Percentiles rank a stretch among this genome's conserved stretches.
phyloP scores from a whole-genome alignment of 129 eudicot genomes.

The Saposhnikovia divaricata region DNA sequence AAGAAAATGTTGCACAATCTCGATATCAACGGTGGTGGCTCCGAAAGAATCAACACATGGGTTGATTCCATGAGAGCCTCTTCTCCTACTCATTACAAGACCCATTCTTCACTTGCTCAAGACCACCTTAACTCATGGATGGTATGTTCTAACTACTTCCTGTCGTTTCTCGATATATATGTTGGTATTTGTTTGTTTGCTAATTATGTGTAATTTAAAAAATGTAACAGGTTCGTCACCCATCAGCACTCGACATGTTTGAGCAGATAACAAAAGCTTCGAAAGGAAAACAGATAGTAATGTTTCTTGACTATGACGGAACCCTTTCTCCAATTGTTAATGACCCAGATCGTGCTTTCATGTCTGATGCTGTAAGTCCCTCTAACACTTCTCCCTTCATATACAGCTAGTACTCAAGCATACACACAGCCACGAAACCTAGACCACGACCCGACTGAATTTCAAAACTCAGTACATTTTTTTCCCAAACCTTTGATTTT shows the following conservation, averaged over 20 bases:
- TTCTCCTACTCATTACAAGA: constrained; percentile 64
- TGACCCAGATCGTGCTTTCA: constrained; percentile 89
- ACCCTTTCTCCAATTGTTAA: constrained; percentile 95
- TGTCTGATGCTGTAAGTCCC: constrained; percentile 69
- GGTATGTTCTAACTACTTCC: constrained; percentile 17
- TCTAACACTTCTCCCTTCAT: background rate
- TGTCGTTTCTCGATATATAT: too few relatives aligned
- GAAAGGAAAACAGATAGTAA: constrained; percentile 82
- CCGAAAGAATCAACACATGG: constrained; percentile 61
- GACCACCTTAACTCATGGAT: constrained; percentile 50
- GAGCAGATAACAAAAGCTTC: constrained; percentile 76
- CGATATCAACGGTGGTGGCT: constrained; percentile 43
- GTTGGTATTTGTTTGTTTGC: background rate
- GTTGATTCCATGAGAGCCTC: constrained; percentile 97
- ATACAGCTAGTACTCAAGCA: too few relatives aligned
- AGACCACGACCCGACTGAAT: too few relatives aligned
- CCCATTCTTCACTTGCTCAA: constrained; percentile 28
- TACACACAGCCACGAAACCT: too few relatives aligned
- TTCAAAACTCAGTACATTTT: too few relatives aligned
- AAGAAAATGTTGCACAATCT: constrained; percentile 60
- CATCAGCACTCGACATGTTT: constrained; percentile 81
- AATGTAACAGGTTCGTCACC: constrained; percentile 62
- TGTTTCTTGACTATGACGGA: constrained; percentile 95
- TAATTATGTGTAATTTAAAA: background rate
- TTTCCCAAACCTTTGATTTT: too few relatives aligned